Conservation (phyloP, 192 early-diverging fungal species). For the Phycomyces blakesleeanus region DNA sequence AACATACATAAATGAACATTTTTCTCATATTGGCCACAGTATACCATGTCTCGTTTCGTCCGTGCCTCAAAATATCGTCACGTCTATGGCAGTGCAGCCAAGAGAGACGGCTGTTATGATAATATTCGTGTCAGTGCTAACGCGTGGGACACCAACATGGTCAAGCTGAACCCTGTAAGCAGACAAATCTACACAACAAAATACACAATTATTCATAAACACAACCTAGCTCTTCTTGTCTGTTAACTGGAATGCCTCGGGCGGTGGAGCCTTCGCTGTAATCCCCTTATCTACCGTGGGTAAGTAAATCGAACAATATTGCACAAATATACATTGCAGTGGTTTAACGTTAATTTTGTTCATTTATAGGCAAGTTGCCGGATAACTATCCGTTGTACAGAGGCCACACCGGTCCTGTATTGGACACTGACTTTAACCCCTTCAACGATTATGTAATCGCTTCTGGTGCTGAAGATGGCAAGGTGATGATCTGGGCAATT, state of each 20-base stretch:
- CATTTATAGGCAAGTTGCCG: constrained; percentile 77
- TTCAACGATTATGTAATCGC: constrained; percentile 98
- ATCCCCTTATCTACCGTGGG: constrained; percentile 70
- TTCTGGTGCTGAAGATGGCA: constrained; percentile 75
- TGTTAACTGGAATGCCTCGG: constrained; percentile 78
- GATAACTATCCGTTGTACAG: constrained; percentile 87
- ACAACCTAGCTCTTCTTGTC: constrained; percentile 58
- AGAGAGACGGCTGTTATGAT: constrained; percentile 91
- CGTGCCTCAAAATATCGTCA: constrained; percentile 88
- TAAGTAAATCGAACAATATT: constrained; percentile 20
- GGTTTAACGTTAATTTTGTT: background rate
- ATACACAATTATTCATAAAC: background rate
- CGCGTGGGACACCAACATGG: constrained; percentile 98
- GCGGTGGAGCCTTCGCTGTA: constrained; percentile 97
- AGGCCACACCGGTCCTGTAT: constrained; percentile 89
- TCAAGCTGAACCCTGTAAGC: constrained; percentile 88
- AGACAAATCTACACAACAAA: background rate
- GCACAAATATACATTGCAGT: background rate
- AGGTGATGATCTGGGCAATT: constrained; percentile 95
- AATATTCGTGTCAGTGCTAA: constrained; percentile 83
- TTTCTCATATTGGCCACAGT: background rate
- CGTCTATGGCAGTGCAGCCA: constrained; percentile 86
- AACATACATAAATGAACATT: no score
- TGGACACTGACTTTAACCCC: constrained; percentile 97
- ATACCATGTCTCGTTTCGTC: constrained; percentile 70